These are phyloP conservation scores for Adansonia madagascariensis DNA, from an alignment of 441 rosid species.

Conservation along the genomic window DNA sequence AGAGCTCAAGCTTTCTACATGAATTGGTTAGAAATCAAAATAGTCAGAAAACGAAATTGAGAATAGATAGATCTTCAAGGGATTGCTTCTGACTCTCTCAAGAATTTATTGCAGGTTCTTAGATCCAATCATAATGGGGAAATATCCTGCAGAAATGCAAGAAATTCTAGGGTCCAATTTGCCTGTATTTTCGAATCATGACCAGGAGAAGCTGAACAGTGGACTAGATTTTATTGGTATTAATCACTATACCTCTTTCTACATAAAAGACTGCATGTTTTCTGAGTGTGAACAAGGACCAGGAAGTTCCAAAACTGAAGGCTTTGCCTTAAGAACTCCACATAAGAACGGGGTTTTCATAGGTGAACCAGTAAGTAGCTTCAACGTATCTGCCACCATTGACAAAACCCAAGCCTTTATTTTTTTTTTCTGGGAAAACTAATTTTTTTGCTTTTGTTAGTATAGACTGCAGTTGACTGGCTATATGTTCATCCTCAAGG, in stretches of 20 bases:
- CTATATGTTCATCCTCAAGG: conserved; percentile 39
- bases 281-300: conserved; percentile 51
- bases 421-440: neutral
- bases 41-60: neutral
- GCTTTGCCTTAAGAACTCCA: conserved; percentile 38
- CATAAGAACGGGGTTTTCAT: conserved; percentile 44
- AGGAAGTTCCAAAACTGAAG: conserved; percentile 61
- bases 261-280: conserved; percentile 59
- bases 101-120: conserved; percentile 54
- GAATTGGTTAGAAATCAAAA: conserved; percentile 49
- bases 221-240: conserved; percentile 70
- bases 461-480: conserved; percentile 55
- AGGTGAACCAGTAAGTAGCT: conserved; percentile 54
- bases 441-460: conserved; percentile 8
- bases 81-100: neutral
- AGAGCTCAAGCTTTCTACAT: conserved; percentile 66
- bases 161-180: conserved; percentile 46
- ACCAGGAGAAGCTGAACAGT: conserved; percentile 41
- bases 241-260: conserved; percentile 67
- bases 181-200: conserved; percentile 53
- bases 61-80: neutral
- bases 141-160: conserved; percentile 66
- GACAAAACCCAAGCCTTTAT: neutral
- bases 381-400: neutral
- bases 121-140: conserved; percentile 62